Base-by-base conservation (phyloP, 2,329 filamentous ascomycete species). In the Alternaria incomplexa region DNA sequence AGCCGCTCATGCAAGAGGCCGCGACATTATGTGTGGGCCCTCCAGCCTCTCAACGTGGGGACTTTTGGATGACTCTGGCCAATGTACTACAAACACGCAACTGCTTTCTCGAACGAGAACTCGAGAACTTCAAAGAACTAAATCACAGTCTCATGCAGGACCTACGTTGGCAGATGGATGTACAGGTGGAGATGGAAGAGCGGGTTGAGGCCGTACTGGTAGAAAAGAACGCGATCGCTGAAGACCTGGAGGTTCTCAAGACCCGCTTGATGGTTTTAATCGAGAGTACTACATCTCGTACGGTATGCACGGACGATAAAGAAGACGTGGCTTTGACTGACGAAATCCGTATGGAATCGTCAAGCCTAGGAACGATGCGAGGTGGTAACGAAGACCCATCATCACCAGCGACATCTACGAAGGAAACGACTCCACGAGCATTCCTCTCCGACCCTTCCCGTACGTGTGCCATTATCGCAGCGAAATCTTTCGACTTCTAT, bases 91-190 rank as follows among this genome's bases (percentile, higher is more conserved):
- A 63, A 22, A 20, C n/a, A n/a, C 53, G 58, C 17, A 67, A 65
- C 17, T n/a, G 5, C 9, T 56, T 36, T 45, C 58, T 67, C 9
- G 65, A 65, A n/a, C 46, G 51, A 3, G 54, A 63, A 48, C 23
- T 65, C 7, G 52, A 61, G 12, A 47, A 28, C 3, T 57, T 43
- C 23, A 53, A 46, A 2, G 58, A 67, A 20, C 58, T 61, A 40
- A 30, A 59, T 10, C 13, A 51, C 5, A 67, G 62, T 22, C 32
- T 58, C 3, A 44, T 50, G 0, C 40, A 64, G 15, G 58, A 63
- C 36, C 28, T 65, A n/a, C n/a, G 26, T 2, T 65, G 65, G 65
- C 52, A 61, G 22, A 53, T 63, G 17, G 28, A 56, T 8, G 54
- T 43, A 54, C 64, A 47, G 20, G 61, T 10, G 13, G 59, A 44